phyloP scores from a whole-genome alignment of 176 grass and related monocot species.

The Triticum timopheevii region DNA sequence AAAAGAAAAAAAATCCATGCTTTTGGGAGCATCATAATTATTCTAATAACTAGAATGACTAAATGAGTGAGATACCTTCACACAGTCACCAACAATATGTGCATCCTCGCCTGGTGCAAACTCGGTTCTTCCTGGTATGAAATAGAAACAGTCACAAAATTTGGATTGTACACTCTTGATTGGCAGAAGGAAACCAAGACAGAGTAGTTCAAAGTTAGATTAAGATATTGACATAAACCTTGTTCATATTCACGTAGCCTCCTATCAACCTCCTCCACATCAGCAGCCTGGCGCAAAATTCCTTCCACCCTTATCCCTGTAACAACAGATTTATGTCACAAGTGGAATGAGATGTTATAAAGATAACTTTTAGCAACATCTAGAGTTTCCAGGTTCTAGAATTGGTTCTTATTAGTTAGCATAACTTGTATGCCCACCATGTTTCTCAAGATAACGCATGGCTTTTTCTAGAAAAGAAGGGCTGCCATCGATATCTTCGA shows the following conservation, averaged over 20 bases:
- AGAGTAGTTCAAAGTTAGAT: conserved; percentile 26
- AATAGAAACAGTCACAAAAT: conserved; percentile 32
- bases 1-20: conserved; percentile 5
- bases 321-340: conserved; percentile 38
- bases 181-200: conserved; percentile 14
- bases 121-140: conserved; percentile 71
- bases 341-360: conserved; percentile 25
- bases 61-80: conserved; percentile 63
- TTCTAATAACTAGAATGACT: conserved; percentile 4
- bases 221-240: conserved; percentile 56
- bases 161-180: conserved; percentile 25
- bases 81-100: conserved; percentile 95
- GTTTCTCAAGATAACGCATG: conserved; percentile 89
- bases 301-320: conserved; percentile 95
- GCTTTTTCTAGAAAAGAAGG: conserved; percentile 99
- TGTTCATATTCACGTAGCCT: conserved; percentile 95
- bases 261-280: conserved; percentile 94
- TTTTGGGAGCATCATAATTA: neutral
- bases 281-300: conserved; percentile 93
- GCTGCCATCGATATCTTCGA: conserved; percentile 96
- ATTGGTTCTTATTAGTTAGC: conserved; percentile 15
- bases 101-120: conserved; percentile 92
- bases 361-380: conserved; percentile 23
- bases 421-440: conserved; percentile 57
- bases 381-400: conserved; percentile 13